A percentile compares a stretch with the other conserved stretches of the same genome.
Evolutionary conservation across 108 stramenopile species (phyloP).

Genomic region (Nannochloropsis salina): DNA sequence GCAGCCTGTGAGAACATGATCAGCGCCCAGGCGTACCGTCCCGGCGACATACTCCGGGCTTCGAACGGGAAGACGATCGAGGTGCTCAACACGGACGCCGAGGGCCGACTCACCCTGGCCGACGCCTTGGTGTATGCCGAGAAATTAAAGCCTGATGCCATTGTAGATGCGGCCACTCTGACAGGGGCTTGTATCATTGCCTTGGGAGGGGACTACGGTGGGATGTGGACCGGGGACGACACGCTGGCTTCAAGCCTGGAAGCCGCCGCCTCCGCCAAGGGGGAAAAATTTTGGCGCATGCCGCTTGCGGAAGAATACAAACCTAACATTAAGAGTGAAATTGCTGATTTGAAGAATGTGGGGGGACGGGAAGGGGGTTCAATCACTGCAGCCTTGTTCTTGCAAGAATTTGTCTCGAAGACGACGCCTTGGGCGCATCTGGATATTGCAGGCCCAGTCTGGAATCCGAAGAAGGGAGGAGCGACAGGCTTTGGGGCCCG

Average conservation of each 20-base stretch:
- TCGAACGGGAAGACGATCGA: constrained; percentile 96
- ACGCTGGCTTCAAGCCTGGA: constrained; percentile 71
- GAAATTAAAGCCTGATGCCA: constrained; percentile 72
- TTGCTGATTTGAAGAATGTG: constrained; percentile 55
- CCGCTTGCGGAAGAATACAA: constrained; percentile 47
- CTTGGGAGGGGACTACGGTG: constrained; percentile 58
- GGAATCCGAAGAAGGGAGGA: constrained; percentile 67
- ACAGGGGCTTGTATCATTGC: constrained; percentile 66
- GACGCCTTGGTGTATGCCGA: constrained; percentile 95
- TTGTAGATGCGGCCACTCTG: constrained; percentile 72
- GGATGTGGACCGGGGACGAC: constrained; percentile 72
- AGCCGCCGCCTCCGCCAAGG: constrained; percentile 65
- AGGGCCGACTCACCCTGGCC: constrained; percentile 90
- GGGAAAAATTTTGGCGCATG: constrained; percentile 69
- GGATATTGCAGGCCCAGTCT: constrained; percentile 67
- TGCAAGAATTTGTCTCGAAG: constrained; percentile 56
- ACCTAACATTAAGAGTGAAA: constrained; percentile 43
- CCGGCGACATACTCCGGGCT: constrained; percentile 88
- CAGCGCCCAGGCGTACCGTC: constrained; percentile 74
- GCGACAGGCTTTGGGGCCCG: constrained; percentile 91
- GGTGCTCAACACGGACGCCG: constrained; percentile 89
- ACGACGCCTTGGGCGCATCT: constrained; percentile 54
- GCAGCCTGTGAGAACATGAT: constrained; percentile 81
- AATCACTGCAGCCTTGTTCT: constrained; percentile 58
- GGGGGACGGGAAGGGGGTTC: constrained; percentile 44